Base-by-base conservation (phyloP, 257 asterid species). In the Solanum ossicruentum region DNA sequence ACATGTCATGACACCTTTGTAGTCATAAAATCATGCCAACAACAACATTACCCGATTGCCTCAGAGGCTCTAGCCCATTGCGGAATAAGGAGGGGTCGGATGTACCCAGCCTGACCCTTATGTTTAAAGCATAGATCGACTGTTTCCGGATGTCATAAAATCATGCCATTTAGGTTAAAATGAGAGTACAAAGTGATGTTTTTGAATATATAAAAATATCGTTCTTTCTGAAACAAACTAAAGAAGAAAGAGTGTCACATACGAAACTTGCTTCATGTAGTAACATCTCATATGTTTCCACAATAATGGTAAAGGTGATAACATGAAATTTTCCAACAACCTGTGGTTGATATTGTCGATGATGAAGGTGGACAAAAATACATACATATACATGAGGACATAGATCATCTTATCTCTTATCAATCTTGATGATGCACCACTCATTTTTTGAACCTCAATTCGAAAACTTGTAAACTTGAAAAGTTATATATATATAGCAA, bases 381-480 rank as follows among this genome's bases (percentile, higher is more conserved):
- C 47, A 77, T 75, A 75, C 8, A 77, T 52, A 52, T 77, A 51
- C 61, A 15, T 75, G 82, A 78, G 83, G 83, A 78, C 88, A 86
- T 70, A 70, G 79, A 17, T 90, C 80, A 91, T 90, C 97, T 93
- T 94, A 93, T 94, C 98, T 91, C 41, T 83, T 88, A 84, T 79
- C 88, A 84, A 88, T 84, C 88, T 88, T 85, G 86, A 85, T 47
- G 57, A 73, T 88, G 88, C 91, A 89, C 96, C 95, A 91, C 93
- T 89, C 95, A 79, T 88, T 90, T 16, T 83, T 78, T 79, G 79
- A 69, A 86, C 84, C 84, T 65, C 91, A 88, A 13, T 75, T 39
- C 10, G 65, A 20, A 4, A 69, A 73, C 13, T 12, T 26, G 6
- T 3, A 23, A 75, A 52, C 18, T 39, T 67, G 32, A 83, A 86